Base-by-base conservation (phyloP, 495 filamentous ascomycete species). In the Penicillium steckii region DNA sequence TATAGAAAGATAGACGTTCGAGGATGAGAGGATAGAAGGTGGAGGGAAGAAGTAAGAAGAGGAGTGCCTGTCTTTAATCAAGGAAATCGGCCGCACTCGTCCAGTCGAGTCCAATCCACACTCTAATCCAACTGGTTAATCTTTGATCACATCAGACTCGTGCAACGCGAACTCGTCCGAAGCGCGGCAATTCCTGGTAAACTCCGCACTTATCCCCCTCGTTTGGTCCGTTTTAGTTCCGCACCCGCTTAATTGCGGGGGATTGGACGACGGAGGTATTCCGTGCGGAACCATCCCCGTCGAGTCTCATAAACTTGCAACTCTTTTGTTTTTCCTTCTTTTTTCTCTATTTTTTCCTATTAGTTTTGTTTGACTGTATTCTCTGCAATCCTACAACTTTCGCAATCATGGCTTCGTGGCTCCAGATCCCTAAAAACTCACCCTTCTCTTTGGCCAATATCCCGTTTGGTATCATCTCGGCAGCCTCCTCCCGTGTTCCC, bases 401-500 rank as follows among this genome's bases (percentile, higher is more conserved):
- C 5, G 35, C 32, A 55, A 72, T 32, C 45, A 86, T 86, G 84
- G 66, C 80, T 52, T 73, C 82, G 18, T 90, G 87, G 87, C 71
- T 91, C 30, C 65, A 76, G 29, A 85, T 91, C 46, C 80, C 85
- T 35, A 61, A 74, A 40, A 74, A 75, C 56, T 85, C 82, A 41
- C 82, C 83, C 50, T 97, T 97, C 72, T 94, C 91, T 12, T 74
- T 97, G 41, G 78, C 84, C 57, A 96, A 97, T 69, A 86, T 97
- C 53, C 93, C 93, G 13, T 95, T 97, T 67, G 93, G 93, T 55
- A 91, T 96, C 67, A 88, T 96, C 64, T 80, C 85, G 0, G 53
- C 76, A 13, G 69, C 80, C 53, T 66, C 75, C 3, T 67, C 73
- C 27, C 85, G 79, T 3, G 86, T 84, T 23, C 78, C 82, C 8